Evolutionary conservation across 2,329 filamentous ascomycete species (phyloP).

Genomic region (Penicillium decumbens): DNA sequence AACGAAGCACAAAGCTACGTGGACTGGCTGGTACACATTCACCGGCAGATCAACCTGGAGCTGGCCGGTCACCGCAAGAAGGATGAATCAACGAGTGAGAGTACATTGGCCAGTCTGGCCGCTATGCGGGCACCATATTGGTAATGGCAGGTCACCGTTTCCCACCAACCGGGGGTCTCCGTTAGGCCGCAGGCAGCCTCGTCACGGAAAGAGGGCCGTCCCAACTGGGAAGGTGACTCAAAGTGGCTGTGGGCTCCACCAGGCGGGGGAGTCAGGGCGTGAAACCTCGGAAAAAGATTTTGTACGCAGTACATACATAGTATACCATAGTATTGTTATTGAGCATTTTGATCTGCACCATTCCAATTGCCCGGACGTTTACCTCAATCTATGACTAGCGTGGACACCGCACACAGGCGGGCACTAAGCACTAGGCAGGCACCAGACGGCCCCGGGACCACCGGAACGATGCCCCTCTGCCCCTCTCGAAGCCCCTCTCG

Average conservation of each 20-base stretch:
- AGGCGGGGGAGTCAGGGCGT: constrained; percentile 3
- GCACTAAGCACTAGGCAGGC: constrained; percentile 7
- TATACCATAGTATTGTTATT: constrained; percentile 10
- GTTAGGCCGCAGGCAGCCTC: constrained; percentile 3
- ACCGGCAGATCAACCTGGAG: constrained; percentile 89
- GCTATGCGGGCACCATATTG: constrained; percentile 46
- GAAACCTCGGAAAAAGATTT: constrained; percentile 8
- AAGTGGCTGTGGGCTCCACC: constrained; percentile 6
- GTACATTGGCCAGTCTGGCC: constrained; percentile 44
- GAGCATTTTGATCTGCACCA: constrained; percentile 1
- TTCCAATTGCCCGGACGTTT: background rate
- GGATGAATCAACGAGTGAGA: constrained; percentile 41
- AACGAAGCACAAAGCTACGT: constrained; percentile 98
- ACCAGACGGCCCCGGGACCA: constrained; percentile 2
- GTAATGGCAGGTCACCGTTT: constrained; percentile 22
- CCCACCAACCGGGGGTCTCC: background rate
- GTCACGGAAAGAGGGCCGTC: constrained; percentile 5
- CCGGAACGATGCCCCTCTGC: background rate
- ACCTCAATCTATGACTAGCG: background rate
- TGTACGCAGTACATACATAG: constrained; percentile 9
- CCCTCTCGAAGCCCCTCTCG: background rate
- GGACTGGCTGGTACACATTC: constrained; percentile 94
- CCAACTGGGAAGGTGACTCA: constrained; percentile 11
- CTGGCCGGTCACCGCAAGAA: constrained; percentile 50
- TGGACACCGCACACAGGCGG: background rate